Base-by-base conservation (phyloP, 495 filamentous ascomycete genomes). In the Amphirosellinia nigrospora region DNA sequence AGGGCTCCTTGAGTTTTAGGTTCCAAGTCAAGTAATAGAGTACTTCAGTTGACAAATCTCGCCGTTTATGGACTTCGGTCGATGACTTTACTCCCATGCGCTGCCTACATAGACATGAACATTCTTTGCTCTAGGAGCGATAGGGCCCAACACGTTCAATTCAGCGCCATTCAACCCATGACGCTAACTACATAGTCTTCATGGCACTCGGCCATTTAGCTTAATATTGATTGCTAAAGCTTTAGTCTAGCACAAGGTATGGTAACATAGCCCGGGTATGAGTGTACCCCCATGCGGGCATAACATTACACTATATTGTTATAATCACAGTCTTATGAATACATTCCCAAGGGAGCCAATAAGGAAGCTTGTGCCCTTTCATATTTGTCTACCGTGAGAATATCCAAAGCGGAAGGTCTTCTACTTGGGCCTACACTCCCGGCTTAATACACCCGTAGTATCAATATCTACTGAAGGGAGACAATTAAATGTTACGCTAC, bases 371-470 rank as follows among this genome's bases (percentile, higher is more conserved):
- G 19, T 36, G 30, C n/a, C 30, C 26, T 16, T 34, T 16, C 53
- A 32, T 30, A 56, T 34, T 36, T 11, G 55, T 58, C 19, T 19
- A 58, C 30, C 19, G 19, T 19, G 30, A 58, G 8, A 58, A 58
- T 36, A 58, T 53, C 55, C 16, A 36, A 58, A 58, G 16, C 55
- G 55, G 55, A 58, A 58, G 55, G 55, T 58, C 55, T 58, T 21
- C 10, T 19, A 36, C 30, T 58, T 58, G 55, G 32, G 55, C 55
- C 38, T 21, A 58, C 19, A 9, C 21, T 21, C 38, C 16, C 55
- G 55, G 32, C 55, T n/a, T 38, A 34, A 36, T 58, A 21, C 30
- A 36, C 15, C 16, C 16, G 21, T 21, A 8, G 6, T 10, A 58
- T 36, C 16, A 58, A 36, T n/a, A 58, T 58, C 6, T 10, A 10